These are phyloP conservation scores for Smallanthus sonchifolius DNA, from an alignment of 129 eudicot genomes.

Conservation along the genomic window DNA sequence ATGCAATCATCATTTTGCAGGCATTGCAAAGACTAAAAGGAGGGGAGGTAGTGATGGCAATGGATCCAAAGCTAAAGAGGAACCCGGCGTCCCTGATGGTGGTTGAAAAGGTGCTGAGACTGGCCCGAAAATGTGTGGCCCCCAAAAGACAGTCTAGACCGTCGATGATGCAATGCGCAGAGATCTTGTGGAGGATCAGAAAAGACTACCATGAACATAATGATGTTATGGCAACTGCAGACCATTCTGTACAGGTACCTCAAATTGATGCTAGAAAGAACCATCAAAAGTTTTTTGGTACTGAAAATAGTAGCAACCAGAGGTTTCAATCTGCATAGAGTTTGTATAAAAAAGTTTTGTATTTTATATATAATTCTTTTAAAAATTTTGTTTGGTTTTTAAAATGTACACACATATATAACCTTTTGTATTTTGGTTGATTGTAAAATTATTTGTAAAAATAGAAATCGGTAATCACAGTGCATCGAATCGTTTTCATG, in stretches of 20 bases:
- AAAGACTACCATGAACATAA: constrained; percentile 45
- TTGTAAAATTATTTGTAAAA: no score
- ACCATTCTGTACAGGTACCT: constrained; percentile 45
- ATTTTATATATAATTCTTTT: not conserved
- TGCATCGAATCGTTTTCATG: no score
- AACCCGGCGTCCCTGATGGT: constrained; percentile 64
- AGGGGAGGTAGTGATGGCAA: constrained; percentile 59
- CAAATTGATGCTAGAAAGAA: constrained; percentile 38
- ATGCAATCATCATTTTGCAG: constrained; percentile 32
- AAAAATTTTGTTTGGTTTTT: not conserved
- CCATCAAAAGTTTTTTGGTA: constrained; percentile 45
- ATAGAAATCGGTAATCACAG: no score
- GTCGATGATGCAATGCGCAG: constrained; percentile 64
- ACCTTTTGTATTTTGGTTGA: not conserved
- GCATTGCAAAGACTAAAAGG: constrained; percentile 58
- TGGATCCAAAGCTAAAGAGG: constrained; percentile 76
- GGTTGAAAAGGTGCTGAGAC: constrained; percentile 58
- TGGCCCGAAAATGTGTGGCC: constrained; percentile 62
- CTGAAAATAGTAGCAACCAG: constrained; percentile 37
- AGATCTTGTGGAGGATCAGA: constrained; percentile 63
- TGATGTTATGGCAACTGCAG: constrained; percentile 25
- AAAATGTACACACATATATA: not conserved
- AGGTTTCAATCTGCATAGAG: constrained; percentile 46
- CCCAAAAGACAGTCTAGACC: constrained; percentile 62
- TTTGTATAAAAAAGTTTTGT: constrained; percentile 23